Percentiles rank a stretch among this genome's conserved stretches.
These are phyloP conservation scores for Lichtheimia ornata DNA, from an alignment of 371 early-diverging fungal genomes.

Conservation along the genomic window DNA sequence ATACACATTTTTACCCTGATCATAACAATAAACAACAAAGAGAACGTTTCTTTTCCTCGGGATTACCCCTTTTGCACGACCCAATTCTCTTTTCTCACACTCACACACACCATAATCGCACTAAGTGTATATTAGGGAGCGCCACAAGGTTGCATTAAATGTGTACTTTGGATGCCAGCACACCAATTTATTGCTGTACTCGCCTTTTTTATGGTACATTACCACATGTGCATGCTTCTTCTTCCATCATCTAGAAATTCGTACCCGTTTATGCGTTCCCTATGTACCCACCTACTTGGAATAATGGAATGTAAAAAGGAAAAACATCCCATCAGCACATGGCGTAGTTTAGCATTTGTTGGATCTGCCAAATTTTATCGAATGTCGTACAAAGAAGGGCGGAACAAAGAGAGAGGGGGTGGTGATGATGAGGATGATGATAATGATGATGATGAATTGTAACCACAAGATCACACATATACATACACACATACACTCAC, in stretches of 20 bases:
- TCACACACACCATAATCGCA: slow-evolving; percentile 1
- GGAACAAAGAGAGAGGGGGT: background rate
- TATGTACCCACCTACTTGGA: background rate
- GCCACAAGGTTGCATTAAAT: slow-evolving; percentile 1
- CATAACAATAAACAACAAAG: background rate
- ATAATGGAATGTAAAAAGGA: background rate
- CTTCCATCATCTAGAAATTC: background rate
- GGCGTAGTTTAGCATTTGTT: background rate
- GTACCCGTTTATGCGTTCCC: background rate
- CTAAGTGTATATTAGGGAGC: slow-evolving; percentile 1
- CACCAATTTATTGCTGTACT: background rate
- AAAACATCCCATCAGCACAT: background rate
- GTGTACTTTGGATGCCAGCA: background rate
- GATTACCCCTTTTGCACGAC: background rate
- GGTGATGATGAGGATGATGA: background rate
- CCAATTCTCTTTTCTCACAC: background rate
- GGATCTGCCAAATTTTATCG: slow-evolving; percentile 1
- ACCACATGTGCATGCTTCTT: background rate
- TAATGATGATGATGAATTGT: background rate
- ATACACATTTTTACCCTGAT: too few species aligned
- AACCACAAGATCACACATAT: too few species aligned
- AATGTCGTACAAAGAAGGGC: background rate
- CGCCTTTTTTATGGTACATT: background rate
- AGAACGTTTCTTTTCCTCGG: background rate
- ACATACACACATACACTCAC: too few species aligned